Base-by-base conservation (phyloP, 176 grass and related monocot genomes). In the Puccinellia tenuiflora region DNA sequence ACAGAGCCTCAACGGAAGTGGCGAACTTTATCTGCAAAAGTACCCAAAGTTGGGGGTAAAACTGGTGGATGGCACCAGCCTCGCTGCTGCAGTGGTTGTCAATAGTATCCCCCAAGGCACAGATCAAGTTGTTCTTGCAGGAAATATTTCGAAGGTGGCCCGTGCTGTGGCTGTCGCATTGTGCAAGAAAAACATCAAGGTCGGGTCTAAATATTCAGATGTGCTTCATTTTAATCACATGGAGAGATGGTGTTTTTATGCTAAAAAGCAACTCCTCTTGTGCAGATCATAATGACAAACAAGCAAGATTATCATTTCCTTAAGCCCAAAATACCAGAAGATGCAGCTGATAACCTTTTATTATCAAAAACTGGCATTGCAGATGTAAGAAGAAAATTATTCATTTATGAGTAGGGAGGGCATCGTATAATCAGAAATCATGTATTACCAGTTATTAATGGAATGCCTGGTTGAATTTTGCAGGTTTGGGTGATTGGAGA, bases 401-500 rank as follows among this genome's bases (percentile, higher is more conserved):
- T 5, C 20, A 57, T 30, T 52, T 46, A 9, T 16, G 17, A 13
- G 29, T 8, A 74, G 13, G 48, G 15, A 9, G 20, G 15, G 53
- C 10, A 65, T 7, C 25, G 42, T 83, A 67, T 47, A 38, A 79
- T 11, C 37, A 7, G 10, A 47, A 18, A 81, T 60, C 24, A 76
- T 17, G 35, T 17, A 31, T 9, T 61, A 52, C 53, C 28, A 47
- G 39, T 16, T 70, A 77, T 16, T 70, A 77, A 60, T 53, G 3
- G 26, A 33, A 35, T 56, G 15, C 11, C 35, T 66, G 50, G 9
- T 75, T 56, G 68, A 92, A 83, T 48, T 74, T 83, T 68, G 50
- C 64, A 98, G 92, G 86, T 98, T 5, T 95, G 90, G 96, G 38
- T 98, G 78, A 80, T 95, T 73, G 90, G 88, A 68, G 92, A 98